Base-by-base conservation (phyloP, 1,284 basidiomycete genomes). In the Schizophyllum amplum region DNA sequence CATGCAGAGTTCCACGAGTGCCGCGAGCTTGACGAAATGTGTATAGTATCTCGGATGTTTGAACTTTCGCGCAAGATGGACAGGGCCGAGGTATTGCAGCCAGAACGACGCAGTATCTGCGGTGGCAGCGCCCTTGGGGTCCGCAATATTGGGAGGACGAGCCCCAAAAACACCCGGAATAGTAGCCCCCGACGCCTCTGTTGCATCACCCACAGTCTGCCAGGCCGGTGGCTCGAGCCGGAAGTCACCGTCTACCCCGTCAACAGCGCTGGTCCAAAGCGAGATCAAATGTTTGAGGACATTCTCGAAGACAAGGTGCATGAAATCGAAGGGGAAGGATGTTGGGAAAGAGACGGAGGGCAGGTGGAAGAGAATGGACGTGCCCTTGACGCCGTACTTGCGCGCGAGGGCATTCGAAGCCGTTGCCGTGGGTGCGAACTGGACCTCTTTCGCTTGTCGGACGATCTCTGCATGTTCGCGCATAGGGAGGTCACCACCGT, bases 251-350 rank as follows among this genome's bases (percentile, higher is more conserved):
- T 22, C 47, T 0, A 69, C 70, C 5, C 57, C 46, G 53, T 70
- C 63, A 0, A 74, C 61, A 1, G 57, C 65, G 55, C 75, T 77
- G 65, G 68, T 73, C 74, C 76, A 79, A 0, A 72, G 66, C 0
- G 62, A 56, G 48, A 78, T 64, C 0, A 80, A 66, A 56, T 76
- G 76, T 48, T 66, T 66, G 27, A 76, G 55, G 0, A 72, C 33
- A 53, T 79, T 78, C 60, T 75, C 73, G 60, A 60, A 74, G 17
- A 79, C 64, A 0, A 79, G 66, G 56, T 80, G 76, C 77, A 80
- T 80, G 62, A 78, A 76, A 57, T 80, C 72, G 56, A 69, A 71
- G 0, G 75, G 77, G 55, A 78, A 79, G 1, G 73, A 77, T 1
- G 20, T 0, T 0, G 76, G 73, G 53, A 76, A 75, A 0, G 57